Base-by-base conservation (phyloP, 78 protist species). In the Bigelowiella natans region DNA sequence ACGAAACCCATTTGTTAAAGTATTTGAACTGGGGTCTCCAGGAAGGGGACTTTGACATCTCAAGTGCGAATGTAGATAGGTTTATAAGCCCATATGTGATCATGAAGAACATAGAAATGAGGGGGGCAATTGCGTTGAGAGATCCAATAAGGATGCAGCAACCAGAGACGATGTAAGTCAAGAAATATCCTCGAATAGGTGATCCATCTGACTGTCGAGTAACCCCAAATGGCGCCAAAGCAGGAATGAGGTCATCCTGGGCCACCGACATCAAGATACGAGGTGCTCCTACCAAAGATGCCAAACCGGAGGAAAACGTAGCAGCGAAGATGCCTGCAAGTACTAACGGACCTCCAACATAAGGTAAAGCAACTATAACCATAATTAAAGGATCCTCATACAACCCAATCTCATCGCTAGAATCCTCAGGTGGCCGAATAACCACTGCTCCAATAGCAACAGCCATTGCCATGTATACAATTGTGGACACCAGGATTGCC, bases 261-360 rank as follows among this genome's bases (percentile, higher is more conserved):
- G 89, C 7, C 38, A 91, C 36, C 7, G 89, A 73, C 3, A 39
- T 88, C 0, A 92, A 0, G 30, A 88, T 38, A n/a, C 93, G 31
- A 28, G 93, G 88, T 29, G 93, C 91, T 28, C 91, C 88, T 1
- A 38, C 93, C 11, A 92, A 1, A 29, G 64, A 37, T 31, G 91
- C 36, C 40, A 92, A 36, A 26, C 90, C 93, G 28, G 89, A 83
- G 29, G 86, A 39, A 39, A 91, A 34, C 11, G 90, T 34, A 1
- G 92, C 92, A 0, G 90, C 90, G 36, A 88, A 63, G 18, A 92
- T 30, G 0, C 90, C 93, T 0, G 37, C 84, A 26, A 40, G 88
- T 2, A 92, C 90, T 0, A 92, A 38, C 2, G 93, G 93, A n/a
- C n/a, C 73, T 51, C 73, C 73, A 51, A 51, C 18, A 18, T 51